These are phyloP conservation scores for Zopfia rhizophila DNA, from an alignment of 2,329 filamentous ascomycete genomes.

Conservation along the genomic window DNA sequence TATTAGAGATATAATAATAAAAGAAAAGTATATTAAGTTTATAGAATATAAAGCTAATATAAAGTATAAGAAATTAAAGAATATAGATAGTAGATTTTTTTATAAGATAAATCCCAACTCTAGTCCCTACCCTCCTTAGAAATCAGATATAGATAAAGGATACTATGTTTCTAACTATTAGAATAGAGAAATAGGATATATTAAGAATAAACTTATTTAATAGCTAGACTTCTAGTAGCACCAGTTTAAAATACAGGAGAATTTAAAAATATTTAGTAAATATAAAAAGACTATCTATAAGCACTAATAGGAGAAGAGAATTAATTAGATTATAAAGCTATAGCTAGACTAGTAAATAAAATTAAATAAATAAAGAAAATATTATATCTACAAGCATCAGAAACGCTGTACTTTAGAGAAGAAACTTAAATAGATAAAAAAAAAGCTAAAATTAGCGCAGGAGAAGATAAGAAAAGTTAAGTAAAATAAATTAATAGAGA, in stretches of 20 bases:
- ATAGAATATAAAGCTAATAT: neutral
- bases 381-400: constrained; percentile 2
- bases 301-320: constrained; percentile 4
- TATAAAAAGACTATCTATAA: constrained; percentile 6
- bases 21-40: constrained; percentile 4
- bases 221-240: constrained; percentile 8
- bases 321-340: constrained; percentile 1
- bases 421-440: constrained; percentile 1
- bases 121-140: constrained; percentile 7
- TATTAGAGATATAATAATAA: neutral
- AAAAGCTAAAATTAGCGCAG: constrained; percentile 5
- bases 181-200: constrained; percentile 5
- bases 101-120: constrained; percentile 6
- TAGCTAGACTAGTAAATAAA: constrained; percentile 1
- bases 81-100: neutral
- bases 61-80: constrained; percentile 3
- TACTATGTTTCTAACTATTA: constrained; percentile 6
- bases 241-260: constrained; percentile 5
- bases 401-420: constrained; percentile 4
- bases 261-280: constrained; percentile 6
- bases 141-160: constrained; percentile 10
- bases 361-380: neutral
- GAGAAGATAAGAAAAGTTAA: constrained; percentile 5
- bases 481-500: constrained; percentile 3
- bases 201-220: constrained; percentile 2